Evolutionary conservation across 768 basidiomycete genomes (phyloP).

Genomic region (Amanita muscaria): DNA sequence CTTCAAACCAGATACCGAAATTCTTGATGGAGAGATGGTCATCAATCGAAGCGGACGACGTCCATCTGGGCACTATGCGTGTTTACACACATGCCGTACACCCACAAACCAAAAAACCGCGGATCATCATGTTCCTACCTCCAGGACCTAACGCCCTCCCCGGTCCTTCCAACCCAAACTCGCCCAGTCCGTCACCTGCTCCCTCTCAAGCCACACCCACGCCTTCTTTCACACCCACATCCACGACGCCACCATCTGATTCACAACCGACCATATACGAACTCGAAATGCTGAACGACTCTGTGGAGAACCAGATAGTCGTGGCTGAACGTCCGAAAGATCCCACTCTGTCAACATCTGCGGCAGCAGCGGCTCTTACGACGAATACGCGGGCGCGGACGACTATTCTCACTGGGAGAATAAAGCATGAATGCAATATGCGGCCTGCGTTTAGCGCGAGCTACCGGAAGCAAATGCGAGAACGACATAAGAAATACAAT

Average conservation of each 20-base stretch:
- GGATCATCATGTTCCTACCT: conserved; percentile 61
- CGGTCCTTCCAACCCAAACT: conserved; percentile 13
- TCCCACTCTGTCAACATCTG: conserved; percentile 27
- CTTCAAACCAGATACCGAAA: conserved; percentile 58
- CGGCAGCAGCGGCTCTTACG: conserved; percentile 27
- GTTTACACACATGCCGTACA: conserved; percentile 52
- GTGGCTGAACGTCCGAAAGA: conserved; percentile 78
- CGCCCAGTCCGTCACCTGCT: conserved; percentile 11
- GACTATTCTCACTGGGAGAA: conserved; percentile 68
- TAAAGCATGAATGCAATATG: conserved; percentile 75
- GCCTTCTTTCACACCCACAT: conserved; percentile 23
- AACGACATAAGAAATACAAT: conserved; percentile 57
- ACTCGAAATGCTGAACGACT: conserved; percentile 79
- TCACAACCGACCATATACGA: conserved; percentile 65
- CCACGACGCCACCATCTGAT: conserved; percentile 11
- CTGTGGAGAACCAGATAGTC: conserved; percentile 79
- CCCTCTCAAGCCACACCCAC: conserved; percentile 18
- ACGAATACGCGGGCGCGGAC: conserved; percentile 58
- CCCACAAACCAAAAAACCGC: conserved; percentile 37
- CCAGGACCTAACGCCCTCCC: conserved; percentile 40
- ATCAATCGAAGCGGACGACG: conserved; percentile 60
- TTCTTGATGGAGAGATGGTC: conserved; percentile 84
- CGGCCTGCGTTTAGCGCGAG: conserved; percentile 57
- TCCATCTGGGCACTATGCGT: conserved; percentile 78
- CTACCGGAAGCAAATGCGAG: conserved; percentile 67